These are phyloP conservation scores for Mycena sanguinolenta DNA, from an alignment of 768 basidiomycete genomes.

Conservation along the genomic window DNA sequence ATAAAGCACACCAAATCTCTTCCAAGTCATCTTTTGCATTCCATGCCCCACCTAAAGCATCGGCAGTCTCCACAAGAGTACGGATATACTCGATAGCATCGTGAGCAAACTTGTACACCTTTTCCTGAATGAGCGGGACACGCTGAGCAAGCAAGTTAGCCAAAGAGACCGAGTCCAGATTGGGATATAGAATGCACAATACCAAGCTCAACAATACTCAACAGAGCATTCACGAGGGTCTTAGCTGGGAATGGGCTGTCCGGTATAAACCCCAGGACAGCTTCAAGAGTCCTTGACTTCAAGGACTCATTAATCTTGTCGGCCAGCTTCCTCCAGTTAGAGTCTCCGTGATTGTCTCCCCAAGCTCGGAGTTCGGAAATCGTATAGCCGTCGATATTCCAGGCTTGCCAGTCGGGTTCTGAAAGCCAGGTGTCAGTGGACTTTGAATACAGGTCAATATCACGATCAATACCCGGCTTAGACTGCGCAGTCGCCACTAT, in stretches of 20 bases:
- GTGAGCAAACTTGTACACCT: slow-evolving; percentile 20
- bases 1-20: slow-evolving; percentile 17
- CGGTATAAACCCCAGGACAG: slow-evolving; percentile 12
- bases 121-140: slow-evolving; percentile 4
- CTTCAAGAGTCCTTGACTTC: slow-evolving; percentile 7
- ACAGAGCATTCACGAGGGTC: slow-evolving; percentile 20
- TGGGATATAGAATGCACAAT: slow-evolving; percentile 18
- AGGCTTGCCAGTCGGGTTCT: background rate
- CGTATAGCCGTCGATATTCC: slow-evolving; percentile 8
- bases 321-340: slow-evolving; percentile 20
- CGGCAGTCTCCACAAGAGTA: slow-evolving; percentile 17
- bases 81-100: slow-evolving; percentile 23
- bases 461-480: slow-evolving; percentile 6
- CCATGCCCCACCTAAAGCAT: slow-evolving; percentile 1
- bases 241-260: no score
- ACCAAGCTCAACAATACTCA: slow-evolving; percentile 22
- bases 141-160: slow-evolving; percentile 16
- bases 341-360: slow-evolving; percentile 10
- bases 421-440: background rate
- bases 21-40: slow-evolving; percentile 5
- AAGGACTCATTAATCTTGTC: slow-evolving; percentile 11
- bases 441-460: background rate
- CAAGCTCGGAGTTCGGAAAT: slow-evolving; percentile 13
- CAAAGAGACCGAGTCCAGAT: slow-evolving; percentile 10
- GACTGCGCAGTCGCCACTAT: background rate